Percentiles rank a stretch among this genome's conserved stretches.
phyloP scores from a whole-genome alignment of 2,329 filamentous ascomycete species.

The Claviceps sp. region DNA sequence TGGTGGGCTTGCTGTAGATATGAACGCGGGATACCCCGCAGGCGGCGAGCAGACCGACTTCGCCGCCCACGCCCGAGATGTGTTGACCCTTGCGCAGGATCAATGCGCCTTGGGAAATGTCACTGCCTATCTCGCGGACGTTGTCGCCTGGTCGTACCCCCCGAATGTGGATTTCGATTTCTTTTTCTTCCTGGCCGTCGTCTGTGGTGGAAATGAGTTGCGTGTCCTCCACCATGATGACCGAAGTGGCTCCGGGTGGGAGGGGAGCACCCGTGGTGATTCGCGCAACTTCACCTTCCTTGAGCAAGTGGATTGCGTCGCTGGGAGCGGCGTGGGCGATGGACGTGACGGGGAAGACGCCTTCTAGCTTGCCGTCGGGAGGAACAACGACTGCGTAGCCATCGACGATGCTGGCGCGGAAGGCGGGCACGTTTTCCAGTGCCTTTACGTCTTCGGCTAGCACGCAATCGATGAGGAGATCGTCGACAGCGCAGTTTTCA shows the following conservation, averaged over 20 bases:
- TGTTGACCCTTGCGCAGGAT: slow-evolving; percentile 67
- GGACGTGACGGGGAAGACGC: slow-evolving; percentile 72
- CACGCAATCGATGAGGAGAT: slow-evolving; percentile 58
- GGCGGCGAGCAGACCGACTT: slow-evolving; percentile 79
- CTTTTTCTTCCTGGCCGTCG: slow-evolving; percentile 71
- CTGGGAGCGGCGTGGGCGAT: slow-evolving; percentile 65
- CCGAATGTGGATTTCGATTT: slow-evolving; percentile 73
- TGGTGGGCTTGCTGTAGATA: slow-evolving; percentile 60
- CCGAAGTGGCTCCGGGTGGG: slow-evolving; percentile 75
- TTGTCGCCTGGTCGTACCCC: slow-evolving; percentile 71
- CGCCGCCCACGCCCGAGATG: slow-evolving; percentile 78
- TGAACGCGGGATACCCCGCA: slow-evolving; percentile 61
- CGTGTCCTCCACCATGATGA: slow-evolving; percentile 91
- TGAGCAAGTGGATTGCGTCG: slow-evolving; percentile 38
- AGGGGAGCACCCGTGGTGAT: slow-evolving; percentile 93
- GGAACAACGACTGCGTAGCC: slow-evolving; percentile 76
- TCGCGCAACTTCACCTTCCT: slow-evolving; percentile 65
- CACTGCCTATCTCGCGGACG: slow-evolving; percentile 80
- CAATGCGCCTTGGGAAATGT: slow-evolving; percentile 54
- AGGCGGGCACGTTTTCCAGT: slow-evolving; percentile 75
- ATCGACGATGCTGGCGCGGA: slow-evolving; percentile 90
- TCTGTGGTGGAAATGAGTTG: slow-evolving; percentile 60
- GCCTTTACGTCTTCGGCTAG: slow-evolving; percentile 74
- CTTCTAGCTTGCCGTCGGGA: slow-evolving; percentile 51
- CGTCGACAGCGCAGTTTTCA: slow-evolving; percentile 46